Evolutionary conservation across 176 grass and related monocot species (phyloP).

Genomic region (Zoysia japonica): DNA sequence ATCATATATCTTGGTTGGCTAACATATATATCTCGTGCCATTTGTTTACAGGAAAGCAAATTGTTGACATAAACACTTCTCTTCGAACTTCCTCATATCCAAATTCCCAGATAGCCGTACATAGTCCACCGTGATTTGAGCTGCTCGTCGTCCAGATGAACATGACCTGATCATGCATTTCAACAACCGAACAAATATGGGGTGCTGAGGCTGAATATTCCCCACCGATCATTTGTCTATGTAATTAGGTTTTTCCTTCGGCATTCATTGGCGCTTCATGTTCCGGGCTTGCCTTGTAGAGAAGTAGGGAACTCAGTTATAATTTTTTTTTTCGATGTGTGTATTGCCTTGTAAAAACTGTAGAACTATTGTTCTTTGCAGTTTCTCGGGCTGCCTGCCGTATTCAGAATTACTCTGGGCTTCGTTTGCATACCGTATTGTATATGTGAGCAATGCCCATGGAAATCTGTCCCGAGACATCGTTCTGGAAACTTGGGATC

Average conservation of each 20-base stretch:
- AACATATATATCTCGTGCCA: constrained; percentile 11
- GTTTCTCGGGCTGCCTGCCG: not conserved
- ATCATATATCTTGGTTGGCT: constrained; percentile 15
- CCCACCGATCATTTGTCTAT: not conserved
- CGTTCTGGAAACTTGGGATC: no score
- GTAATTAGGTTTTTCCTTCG: not conserved
- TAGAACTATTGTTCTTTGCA: constrained; percentile 15
- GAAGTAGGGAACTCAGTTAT: not conserved
- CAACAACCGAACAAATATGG: not conserved
- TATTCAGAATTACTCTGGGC: not conserved
- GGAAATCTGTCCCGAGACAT: no score
- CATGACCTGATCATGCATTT: constrained; percentile 23
- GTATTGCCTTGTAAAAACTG: constrained; percentile 6
- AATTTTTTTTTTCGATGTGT: constrained; percentile 4
- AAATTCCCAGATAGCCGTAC: constrained; percentile 22
- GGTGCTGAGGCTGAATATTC: not conserved
- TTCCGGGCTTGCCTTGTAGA: not conserved
- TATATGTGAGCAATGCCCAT: no score
- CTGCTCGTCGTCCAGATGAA: not conserved
- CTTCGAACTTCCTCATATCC: constrained; percentile 28
- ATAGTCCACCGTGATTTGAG: constrained; percentile 7
- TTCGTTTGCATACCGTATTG: not conserved
- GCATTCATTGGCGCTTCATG: not conserved
- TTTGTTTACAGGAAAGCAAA: constrained; percentile 29
- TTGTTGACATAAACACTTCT: constrained; percentile 17